A percentile compares a stretch with the other conserved stretches of the same genome.
Evolutionary conservation across 1,139 yeast genomes (phyloP).

Genomic region (Debaryomycetaceae sp.): DNA sequence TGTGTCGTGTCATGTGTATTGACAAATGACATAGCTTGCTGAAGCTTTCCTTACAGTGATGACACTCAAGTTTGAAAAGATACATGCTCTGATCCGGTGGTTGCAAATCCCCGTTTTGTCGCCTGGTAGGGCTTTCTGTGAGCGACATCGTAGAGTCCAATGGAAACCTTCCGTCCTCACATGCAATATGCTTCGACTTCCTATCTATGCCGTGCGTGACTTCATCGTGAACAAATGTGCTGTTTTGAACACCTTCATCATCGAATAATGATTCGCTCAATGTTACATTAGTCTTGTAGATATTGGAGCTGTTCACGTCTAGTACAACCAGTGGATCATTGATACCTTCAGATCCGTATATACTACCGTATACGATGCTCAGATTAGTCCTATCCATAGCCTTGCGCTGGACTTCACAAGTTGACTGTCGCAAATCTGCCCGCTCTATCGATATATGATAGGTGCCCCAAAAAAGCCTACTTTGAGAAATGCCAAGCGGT

Average conservation of each 20-base stretch:
- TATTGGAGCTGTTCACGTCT: neutral
- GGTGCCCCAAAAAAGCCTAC: too few relatives aligned
- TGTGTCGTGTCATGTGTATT: conserved; percentile 6
- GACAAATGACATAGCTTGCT: conserved; percentile 6
- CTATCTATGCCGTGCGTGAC: neutral
- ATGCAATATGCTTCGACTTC: neutral
- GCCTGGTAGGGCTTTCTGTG: neutral
- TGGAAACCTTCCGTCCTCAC: neutral
- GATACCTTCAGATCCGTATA: too few relatives aligned
- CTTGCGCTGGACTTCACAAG: too few relatives aligned
- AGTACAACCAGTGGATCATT: too few relatives aligned
- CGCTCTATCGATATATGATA: too few relatives aligned
- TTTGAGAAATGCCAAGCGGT: too few relatives aligned
- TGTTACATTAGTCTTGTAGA: neutral
- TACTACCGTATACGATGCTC: too few relatives aligned
- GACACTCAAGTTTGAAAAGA: conserved; percentile 1
- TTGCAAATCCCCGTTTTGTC: neutral
- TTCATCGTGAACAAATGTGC: neutral
- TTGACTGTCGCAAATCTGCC: too few relatives aligned
- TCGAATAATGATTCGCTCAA: conserved; percentile 1
- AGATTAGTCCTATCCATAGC: too few relatives aligned
- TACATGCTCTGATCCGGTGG: neutral
- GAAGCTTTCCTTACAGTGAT: conserved; percentile 3
- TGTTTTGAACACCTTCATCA: neutral
- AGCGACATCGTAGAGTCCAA: neutral